These are phyloP conservation scores for Sporothrix variecibatus DNA, from an alignment of 2,329 filamentous ascomycete species.

Conservation along the genomic window DNA sequence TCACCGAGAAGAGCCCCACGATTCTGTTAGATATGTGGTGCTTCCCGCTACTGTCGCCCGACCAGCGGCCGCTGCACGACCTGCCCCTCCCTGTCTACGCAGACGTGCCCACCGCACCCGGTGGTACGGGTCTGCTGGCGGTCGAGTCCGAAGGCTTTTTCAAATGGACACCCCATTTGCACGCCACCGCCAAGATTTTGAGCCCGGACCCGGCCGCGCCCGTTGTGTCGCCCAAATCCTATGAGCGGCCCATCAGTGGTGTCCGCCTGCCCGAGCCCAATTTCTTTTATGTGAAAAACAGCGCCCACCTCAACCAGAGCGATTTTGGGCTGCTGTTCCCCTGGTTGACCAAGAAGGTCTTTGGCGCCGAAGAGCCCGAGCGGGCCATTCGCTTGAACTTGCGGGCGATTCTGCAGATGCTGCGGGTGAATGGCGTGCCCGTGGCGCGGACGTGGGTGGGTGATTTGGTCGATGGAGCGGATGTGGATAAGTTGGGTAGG, in stretches of 20 bases:
- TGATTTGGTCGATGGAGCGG: constrained; percentile 52
- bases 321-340: constrained; percentile 85
- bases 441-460: constrained; percentile 53
- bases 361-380: constrained; percentile 59
- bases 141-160: constrained; percentile 76
- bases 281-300: constrained; percentile 72
- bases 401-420: constrained; percentile 58
- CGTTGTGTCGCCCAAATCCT: constrained; percentile 45
- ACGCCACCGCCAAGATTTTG: constrained; percentile 66
- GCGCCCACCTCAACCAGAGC: constrained; percentile 80
- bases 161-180: constrained; percentile 74
- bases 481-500: constrained; percentile 41
- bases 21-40: constrained; percentile 82
- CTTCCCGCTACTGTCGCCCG: constrained; percentile 66
- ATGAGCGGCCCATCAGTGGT: constrained; percentile 46
- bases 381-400: constrained; percentile 61
- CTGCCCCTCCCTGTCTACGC: constrained; percentile 71
- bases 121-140: constrained; percentile 64
- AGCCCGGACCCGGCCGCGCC: constrained; percentile 55
- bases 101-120: constrained; percentile 50
- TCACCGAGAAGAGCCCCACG: constrained; percentile 66
- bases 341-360: constrained; percentile 62
- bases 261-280: constrained; percentile 55
- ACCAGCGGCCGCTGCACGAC: constrained; percentile 65
- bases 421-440: constrained; percentile 52